phyloP scores from a whole-genome alignment of 202 grass and related monocot genomes.

The Alloteropsis angusta region DNA sequence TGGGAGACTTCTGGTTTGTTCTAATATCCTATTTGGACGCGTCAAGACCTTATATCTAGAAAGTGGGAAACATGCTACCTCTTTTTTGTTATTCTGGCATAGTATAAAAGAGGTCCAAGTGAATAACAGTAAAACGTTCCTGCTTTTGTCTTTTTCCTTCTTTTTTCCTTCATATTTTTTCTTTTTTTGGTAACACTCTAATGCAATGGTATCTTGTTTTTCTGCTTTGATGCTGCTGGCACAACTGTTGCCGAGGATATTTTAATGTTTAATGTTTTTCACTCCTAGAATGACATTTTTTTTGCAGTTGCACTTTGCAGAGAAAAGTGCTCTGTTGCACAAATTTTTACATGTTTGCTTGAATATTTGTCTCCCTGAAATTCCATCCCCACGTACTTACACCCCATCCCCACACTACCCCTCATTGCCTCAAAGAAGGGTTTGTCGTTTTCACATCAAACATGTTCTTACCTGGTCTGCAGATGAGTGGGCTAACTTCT shows the following conservation, averaged over 20 bases:
- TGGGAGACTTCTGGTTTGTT: neutral
- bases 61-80: neutral
- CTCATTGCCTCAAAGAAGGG: neutral
- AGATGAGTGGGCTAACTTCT: conserved; percentile 98
- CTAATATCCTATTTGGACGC: neutral
- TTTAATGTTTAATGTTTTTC: neutral
- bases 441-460: conserved; percentile 1
- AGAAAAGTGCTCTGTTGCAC: neutral
- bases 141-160: neutral
- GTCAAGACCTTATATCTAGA: neutral
- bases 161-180: neutral
- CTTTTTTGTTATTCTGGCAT: neutral
- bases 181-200: neutral
- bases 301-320: neutral
- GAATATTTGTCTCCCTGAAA: neutral
- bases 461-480: conserved; percentile 5
- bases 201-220: neutral
- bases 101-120: neutral
- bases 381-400: too few species aligned
- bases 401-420: neutral
- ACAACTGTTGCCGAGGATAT: neutral
- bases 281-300: too few species aligned
- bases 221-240: neutral
- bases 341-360: neutral
- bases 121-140: neutral